Evolutionary conservation across 129 eudicot genomes (phyloP).

Genomic region (Chrysanthemum lavandulifolium): DNA sequence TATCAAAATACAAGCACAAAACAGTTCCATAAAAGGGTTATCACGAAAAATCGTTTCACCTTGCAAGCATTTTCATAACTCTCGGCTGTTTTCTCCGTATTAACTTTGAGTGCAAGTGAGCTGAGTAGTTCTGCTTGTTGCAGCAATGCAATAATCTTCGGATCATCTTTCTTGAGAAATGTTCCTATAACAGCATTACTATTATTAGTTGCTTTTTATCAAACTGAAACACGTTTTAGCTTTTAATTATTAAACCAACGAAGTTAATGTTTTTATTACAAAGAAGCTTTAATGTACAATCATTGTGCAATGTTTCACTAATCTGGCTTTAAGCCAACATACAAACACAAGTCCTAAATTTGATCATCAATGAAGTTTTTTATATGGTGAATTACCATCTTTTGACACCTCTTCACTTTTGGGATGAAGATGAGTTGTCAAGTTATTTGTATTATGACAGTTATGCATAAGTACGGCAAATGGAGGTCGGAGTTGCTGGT

Average conservation of each 20-base stretch:
- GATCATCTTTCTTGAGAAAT: slow-evolving; percentile 77
- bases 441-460: slow-evolving; percentile 33
- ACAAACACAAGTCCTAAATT: slow-evolving; percentile 12
- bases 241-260: slow-evolving; percentile 17
- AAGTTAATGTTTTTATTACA: slow-evolving; percentile 10
- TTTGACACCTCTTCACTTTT: slow-evolving; percentile 32
- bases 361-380: slow-evolving; percentile 12
- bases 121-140: slow-evolving; percentile 96
- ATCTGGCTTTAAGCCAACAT: slow-evolving; percentile 11
- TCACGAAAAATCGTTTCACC: slow-evolving; percentile 41
- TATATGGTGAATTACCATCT: slow-evolving; percentile 52
- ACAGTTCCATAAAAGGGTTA: slow-evolving; percentile 10
- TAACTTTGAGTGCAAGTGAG: slow-evolving; percentile 86
- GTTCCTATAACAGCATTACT: slow-evolving; percentile 48
- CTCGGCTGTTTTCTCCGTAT: slow-evolving; percentile 74
- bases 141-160: slow-evolving; percentile 66
- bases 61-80: slow-evolving; percentile 96
- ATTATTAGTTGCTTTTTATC: slow-evolving; percentile 28
- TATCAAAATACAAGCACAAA: slow-evolving; percentile 11
- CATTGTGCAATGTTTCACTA: too few species aligned
- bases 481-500: slow-evolving; percentile 59
- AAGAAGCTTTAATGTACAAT: slow-evolving; percentile 16
- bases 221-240: background rate
- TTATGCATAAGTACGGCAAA: slow-evolving; percentile 69
- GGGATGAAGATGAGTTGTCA: slow-evolving; percentile 36